Evolutionary conservation across 1,284 basidiomycete species (phyloP).

Genomic region (Neonothopanus nambi): DNA sequence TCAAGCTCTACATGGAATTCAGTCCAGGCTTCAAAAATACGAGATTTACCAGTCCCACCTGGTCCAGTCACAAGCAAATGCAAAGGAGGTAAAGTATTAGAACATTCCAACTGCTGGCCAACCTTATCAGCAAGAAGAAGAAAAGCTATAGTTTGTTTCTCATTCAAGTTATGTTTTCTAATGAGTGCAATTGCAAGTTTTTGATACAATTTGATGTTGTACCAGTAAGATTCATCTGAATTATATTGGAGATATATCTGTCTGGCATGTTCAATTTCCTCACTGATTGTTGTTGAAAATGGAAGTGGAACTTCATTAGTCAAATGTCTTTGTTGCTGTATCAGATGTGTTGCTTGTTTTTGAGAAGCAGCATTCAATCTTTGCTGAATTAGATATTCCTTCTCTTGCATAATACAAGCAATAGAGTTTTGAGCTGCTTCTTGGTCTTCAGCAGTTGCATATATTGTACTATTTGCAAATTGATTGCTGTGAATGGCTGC

Average conservation of each 20-base stretch:
- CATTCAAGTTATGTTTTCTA: conserved; percentile 10
- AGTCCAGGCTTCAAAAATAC: conserved; percentile 4
- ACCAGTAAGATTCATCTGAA: not conserved
- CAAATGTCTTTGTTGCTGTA: no score
- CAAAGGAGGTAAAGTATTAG: not conserved
- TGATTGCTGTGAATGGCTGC: not conserved
- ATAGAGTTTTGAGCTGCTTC: not conserved
- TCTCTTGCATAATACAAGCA: conserved; percentile 5
- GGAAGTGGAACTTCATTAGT: not conserved
- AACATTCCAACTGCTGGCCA: not conserved
- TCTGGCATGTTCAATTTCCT: not conserved
- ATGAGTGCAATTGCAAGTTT: not conserved
- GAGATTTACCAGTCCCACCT: conserved; percentile 9
- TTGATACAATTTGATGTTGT: not conserved
- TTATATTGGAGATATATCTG: not conserved
- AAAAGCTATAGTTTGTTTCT: conserved; percentile 17
- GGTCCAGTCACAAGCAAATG: not conserved
- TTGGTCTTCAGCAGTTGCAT: no score
- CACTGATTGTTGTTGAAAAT: not conserved
- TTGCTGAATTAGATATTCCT: conserved; percentile 9
- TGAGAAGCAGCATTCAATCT: conserved; percentile 5
- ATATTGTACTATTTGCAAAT: no score
- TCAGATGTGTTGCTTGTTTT: no score
- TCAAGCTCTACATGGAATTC: conserved; percentile 2
- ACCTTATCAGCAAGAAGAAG: conserved; percentile 15